Base-by-base conservation (phyloP, 768 basidiomycete species). In the Mycena floridula region DNA sequence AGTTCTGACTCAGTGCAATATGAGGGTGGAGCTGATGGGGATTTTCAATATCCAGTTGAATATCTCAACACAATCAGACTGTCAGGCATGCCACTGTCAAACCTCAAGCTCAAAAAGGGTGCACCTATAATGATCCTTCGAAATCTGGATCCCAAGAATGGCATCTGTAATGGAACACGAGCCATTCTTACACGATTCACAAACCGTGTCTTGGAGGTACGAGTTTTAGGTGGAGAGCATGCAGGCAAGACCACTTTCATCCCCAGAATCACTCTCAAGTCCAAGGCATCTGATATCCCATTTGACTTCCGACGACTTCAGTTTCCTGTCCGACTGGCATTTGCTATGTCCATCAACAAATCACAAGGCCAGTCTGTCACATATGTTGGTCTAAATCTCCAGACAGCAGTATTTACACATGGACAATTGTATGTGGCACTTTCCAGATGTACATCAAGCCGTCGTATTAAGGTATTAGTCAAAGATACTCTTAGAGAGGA, bases 331-430 rank as follows among this genome's bases (percentile, higher is more conserved):
- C 54, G 58, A 3, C 56, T 74, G 5, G 69, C 66, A 12, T 76
- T 75, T 63, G 68, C 68, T 0, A 63, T 74, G 54, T 63, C 71
- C 1, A 70, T 75, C 52, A 74, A 76, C 57, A 76, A 74, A 50
- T 47, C 70, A 1, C 71, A 74, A 57, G 72, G 74, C 4, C 74
- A 74, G 55, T 73, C 68, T 15, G 60, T 74, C 7, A 55, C 55
- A 35, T 30, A 57, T 55, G 67, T 74, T 40, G 73, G 70, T 2
- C 25, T 75, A 13, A 65, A 74, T 50, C 50, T 74, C 0, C 50
- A 57, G 18, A 46, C 43, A 15, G 47, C 62, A 1, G 66, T 68
- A 3, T 73, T 74, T 46, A 38, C 60, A 4, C 70, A 72, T 66
- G 68, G 70, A 2, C 70, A 70, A 51, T 60, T 72, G 1, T 69